Conservation (phyloP, 352 stramenopile species). For the Phytophthora uliginosa region DNA sequence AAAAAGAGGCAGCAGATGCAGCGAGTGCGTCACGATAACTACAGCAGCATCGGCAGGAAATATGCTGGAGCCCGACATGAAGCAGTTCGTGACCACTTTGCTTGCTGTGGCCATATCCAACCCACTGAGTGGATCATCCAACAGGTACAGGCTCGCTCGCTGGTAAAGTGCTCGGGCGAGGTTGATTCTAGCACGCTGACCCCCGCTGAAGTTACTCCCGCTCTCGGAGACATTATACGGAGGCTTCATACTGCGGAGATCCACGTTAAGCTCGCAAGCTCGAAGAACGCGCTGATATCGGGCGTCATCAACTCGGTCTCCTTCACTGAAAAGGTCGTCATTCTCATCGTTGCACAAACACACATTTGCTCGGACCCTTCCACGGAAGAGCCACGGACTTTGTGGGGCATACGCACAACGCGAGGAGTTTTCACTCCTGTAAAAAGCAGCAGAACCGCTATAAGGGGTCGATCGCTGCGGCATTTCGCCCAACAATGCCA, state of each 20-base stretch:
- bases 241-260: conserved; percentile 54
- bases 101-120: conserved; percentile 76
- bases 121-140: conserved; percentile 91
- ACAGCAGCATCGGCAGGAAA: conserved; percentile 63
- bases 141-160: conserved; percentile 71
- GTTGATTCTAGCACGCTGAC: conserved; percentile 85
- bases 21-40: conserved; percentile 82
- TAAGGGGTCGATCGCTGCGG: conserved; percentile 34
- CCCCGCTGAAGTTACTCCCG: conserved; percentile 89
- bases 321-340: not conserved
- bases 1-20: conserved; percentile 75
- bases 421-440: not conserved
- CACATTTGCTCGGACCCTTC: conserved; percentile 71
- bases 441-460: not conserved
- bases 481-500: conserved; percentile 97
- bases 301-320: conserved; percentile 38
- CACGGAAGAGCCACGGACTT: conserved; percentile 81
- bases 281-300: conserved; percentile 66
- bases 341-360: conserved; percentile 49
- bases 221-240: conserved; percentile 71
- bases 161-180: conserved; percentile 89
- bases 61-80: conserved; percentile 48
- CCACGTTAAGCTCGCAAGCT: conserved; percentile 77
- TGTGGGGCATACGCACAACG: conserved; percentile 79
- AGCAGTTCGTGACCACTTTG: conserved; percentile 61